Percentiles rank a stretch among this genome's conserved stretches.
These are phyloP conservation scores for Glebionis coronaria DNA, from an alignment of 129 eudicot genomes.

Conservation along the genomic window DNA sequence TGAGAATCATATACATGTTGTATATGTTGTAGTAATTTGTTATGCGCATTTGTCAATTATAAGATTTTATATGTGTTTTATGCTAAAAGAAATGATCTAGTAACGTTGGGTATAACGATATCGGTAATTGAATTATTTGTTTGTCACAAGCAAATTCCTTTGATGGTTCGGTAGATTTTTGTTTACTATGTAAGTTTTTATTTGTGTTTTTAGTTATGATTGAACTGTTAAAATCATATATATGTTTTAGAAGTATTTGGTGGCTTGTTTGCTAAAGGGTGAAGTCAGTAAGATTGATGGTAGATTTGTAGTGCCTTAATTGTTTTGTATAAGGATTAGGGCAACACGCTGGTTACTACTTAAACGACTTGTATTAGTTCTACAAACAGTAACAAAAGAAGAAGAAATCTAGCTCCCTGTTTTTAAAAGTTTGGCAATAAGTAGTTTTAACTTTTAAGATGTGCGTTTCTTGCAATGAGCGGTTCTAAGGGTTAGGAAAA, in stretches of 20 bases:
- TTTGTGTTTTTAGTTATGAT: neutral
- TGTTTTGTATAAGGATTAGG: neutral
- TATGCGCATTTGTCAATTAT: too few species aligned
- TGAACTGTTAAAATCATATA: neutral
- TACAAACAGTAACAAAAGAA: too few species aligned
- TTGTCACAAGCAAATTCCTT: constrained; percentile 2
- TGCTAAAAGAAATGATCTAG: too few species aligned
- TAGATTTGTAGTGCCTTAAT: neutral
- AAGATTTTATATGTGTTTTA: too few species aligned
- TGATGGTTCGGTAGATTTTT: constrained; percentile 9
- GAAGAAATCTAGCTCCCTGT: too few species aligned
- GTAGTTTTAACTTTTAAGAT: neutral
- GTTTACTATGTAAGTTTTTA: neutral
- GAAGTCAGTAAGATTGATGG: neutral
- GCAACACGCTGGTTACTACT: too few species aligned
- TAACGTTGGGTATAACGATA: too few species aligned
- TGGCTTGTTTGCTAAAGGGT: neutral
- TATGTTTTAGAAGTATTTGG: neutral
- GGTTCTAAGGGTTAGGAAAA: neutral
- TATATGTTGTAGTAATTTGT: too few species aligned
- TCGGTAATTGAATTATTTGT: neutral
- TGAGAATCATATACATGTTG: too few species aligned
- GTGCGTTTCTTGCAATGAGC: constrained; percentile 2
- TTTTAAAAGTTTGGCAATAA: too few species aligned
- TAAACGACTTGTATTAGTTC: too few species aligned